phyloP scores from a whole-genome alignment of 495 filamentous ascomycete genomes.

The Penicillium longicatenatum region DNA sequence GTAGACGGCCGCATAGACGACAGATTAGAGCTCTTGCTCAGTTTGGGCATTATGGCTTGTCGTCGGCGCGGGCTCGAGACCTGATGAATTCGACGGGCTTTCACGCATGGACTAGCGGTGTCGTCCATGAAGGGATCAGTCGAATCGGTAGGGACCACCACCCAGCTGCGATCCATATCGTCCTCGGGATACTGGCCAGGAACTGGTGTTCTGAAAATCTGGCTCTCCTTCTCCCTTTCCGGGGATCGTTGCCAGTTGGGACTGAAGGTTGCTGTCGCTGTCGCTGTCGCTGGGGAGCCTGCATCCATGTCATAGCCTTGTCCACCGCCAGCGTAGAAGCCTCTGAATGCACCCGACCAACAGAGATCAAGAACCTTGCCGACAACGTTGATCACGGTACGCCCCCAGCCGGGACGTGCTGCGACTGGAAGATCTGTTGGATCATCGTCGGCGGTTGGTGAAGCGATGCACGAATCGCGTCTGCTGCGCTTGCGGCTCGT shows the following conservation, averaged over 20 bases:
- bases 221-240: conserved; percentile 26
- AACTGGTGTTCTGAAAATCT: conserved; percentile 20
- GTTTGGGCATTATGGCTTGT: conserved; percentile 26
- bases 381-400: conserved; percentile 57
- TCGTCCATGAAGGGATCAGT: conserved; percentile 23
- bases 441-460: conserved; percentile 23
- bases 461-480: conserved; percentile 34
- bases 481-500: conserved; percentile 45
- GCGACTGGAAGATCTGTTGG: conserved; percentile 14
- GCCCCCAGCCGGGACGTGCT: conserved; percentile 43
- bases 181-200: conserved; percentile 46
- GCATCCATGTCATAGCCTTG: conserved; percentile 59
- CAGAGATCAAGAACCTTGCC: conserved; percentile 85
- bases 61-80: conserved; percentile 32
- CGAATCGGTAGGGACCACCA: conserved; percentile 61
- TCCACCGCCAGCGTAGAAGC: conserved; percentile 85
- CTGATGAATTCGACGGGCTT: conserved; percentile 25
- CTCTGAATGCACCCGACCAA: conserved; percentile 68
- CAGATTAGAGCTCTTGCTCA: conserved; percentile 29
- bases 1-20: conserved; percentile 35
- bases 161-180: conserved; percentile 69
- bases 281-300: conserved; percentile 9
- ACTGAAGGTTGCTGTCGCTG: conserved; percentile 13
- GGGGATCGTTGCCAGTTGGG: conserved; percentile 29
- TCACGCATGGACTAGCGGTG: conserved; percentile 23